Base-by-base conservation (phyloP, 2,329 filamentous ascomycete species). In the Monosporascus ibericus region DNA sequence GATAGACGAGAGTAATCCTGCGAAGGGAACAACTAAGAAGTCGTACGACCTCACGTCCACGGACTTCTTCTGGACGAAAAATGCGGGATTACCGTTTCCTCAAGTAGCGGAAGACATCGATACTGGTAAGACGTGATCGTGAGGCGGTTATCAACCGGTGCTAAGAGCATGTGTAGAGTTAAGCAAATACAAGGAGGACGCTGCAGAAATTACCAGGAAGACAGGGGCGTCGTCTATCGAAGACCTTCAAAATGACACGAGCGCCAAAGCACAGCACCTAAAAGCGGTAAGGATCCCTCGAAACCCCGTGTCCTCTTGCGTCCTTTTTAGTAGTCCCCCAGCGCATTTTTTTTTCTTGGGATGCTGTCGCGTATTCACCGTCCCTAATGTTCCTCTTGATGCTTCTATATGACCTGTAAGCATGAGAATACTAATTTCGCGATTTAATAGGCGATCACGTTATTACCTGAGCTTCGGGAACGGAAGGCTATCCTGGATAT, bases 101-200 rank as follows among this genome's bases (percentile, higher is more conserved):
- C 90, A 96, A 63, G 94, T 96, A 3, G 94, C 94, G 1, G 94
- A 97, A 70, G 90, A 96, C 61, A 96, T 96, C 55, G 92, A 97
- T 67, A 85, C 87, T 9, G 42, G 42, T 46, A 27, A 46, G 42
- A 20, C 17, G 3, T 20, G 38, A 18, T 17, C 42, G 1, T 6
- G 14, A 30, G 14, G 25, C 17, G 14, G 5, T 18, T 14, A 3
- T 25, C 22, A 6, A 11, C 14, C 22, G 42, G 14, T 11, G 24
- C 42, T 46, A 46, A 46, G 11, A 8, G 25, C 25, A 27, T 25
- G 14, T 18, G 14, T 25, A 46, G 92, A 99, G 68, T 80, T 97
- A 66, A 92, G 89, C 50, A 87, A 90, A 58, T 99, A 97, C 72
- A 96, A 95, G 70, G 90, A 96, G 58, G 94, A 99, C 64, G 92